These are phyloP conservation scores for Solanum phureja DNA, from an alignment of 257 asterid genomes.

Conservation along the genomic window DNA sequence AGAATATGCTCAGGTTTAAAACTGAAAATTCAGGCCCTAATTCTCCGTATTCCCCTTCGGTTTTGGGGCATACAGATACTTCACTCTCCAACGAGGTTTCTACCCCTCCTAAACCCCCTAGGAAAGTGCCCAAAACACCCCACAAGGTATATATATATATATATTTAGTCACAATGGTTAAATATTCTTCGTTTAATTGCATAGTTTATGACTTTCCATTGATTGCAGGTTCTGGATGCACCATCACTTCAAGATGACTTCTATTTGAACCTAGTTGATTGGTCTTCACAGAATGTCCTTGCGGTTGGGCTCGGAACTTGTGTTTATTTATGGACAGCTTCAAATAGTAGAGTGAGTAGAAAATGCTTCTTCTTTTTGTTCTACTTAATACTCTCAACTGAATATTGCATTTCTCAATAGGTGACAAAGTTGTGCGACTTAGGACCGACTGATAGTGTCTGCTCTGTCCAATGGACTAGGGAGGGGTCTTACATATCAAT, in stretches of 20 bases:
- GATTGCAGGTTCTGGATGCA: conserved; percentile 82
- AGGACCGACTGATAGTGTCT: conserved; percentile 84
- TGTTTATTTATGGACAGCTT: conserved; percentile 93
- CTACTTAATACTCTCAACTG: not conserved
- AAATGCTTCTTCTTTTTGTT: not conserved
- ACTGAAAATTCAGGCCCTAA: conserved; percentile 73
- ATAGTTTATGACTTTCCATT: not conserved
- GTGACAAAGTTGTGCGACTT: conserved; percentile 87
- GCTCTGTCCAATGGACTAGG: conserved; percentile 92
- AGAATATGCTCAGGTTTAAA: conserved; percentile 87
- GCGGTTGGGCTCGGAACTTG: conserved; percentile 97
- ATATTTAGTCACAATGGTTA: not conserved
- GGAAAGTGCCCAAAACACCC: conserved; percentile 97
- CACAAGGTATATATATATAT: conserved; percentile 47
- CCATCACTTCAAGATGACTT: conserved; percentile 98
- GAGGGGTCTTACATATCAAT: conserved; percentile 90
- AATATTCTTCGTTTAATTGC: not conserved
- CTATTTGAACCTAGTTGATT: conserved; percentile 85
- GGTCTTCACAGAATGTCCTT: conserved; percentile 99
- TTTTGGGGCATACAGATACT: conserved; percentile 47
- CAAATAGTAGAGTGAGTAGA: conserved; percentile 73
- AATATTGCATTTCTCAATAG: conserved; percentile 10
- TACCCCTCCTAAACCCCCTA: conserved; percentile 85
- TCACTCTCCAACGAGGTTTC: conserved; percentile 44
- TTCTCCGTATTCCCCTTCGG: conserved; percentile 80